phyloP scores from a whole-genome alignment of 345 rosid species.

The Gossypium stocksii region DNA sequence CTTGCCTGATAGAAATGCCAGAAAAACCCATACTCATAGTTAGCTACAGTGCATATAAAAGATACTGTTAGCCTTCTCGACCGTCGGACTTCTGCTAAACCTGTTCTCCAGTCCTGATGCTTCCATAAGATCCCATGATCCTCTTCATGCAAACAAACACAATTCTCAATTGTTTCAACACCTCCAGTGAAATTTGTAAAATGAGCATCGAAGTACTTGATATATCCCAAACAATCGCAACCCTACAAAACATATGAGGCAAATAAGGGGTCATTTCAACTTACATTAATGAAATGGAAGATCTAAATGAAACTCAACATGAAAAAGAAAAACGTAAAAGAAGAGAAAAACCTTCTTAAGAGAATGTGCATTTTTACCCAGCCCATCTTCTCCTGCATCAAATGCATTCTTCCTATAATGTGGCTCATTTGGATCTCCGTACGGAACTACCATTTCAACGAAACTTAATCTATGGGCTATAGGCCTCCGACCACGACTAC shows the following conservation, averaged over 20 bases:
- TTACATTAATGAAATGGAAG: not conserved
- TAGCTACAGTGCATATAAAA: slow-evolving; percentile 73
- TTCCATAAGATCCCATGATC: slow-evolving; percentile 75
- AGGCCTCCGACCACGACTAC: slow-evolving; percentile 67
- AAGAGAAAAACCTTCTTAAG: slow-evolving; percentile 51
- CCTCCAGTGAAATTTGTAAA: slow-evolving; percentile 72
- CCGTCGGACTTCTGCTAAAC: slow-evolving; percentile 67
- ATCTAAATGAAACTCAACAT: not conserved
- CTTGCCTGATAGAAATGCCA: slow-evolving; percentile 82
- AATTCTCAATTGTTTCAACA: slow-evolving; percentile 71
- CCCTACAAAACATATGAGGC: slow-evolving; percentile 35
- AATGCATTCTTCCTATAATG: slow-evolving; percentile 73
- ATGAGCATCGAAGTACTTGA: slow-evolving; percentile 78
- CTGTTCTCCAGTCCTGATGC: slow-evolving; percentile 86
- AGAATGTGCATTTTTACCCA: slow-evolving; percentile 76
- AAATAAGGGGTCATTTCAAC: not conserved
- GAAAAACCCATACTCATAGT: slow-evolving; percentile 69
- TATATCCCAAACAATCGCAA: slow-evolving; percentile 67
- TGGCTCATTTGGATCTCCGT: slow-evolving; percentile 80
- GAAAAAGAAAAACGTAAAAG: not conserved
- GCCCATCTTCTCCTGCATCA: slow-evolving; percentile 83
- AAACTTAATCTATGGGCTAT: slow-evolving; percentile 69
- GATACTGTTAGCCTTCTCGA: slow-evolving; percentile 62
- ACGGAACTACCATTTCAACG: slow-evolving; percentile 82
- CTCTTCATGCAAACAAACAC: slow-evolving; percentile 78